Evolutionary conservation across 1,284 basidiomycete species (phyloP).

Genomic region (Trichosporon sp.): DNA sequence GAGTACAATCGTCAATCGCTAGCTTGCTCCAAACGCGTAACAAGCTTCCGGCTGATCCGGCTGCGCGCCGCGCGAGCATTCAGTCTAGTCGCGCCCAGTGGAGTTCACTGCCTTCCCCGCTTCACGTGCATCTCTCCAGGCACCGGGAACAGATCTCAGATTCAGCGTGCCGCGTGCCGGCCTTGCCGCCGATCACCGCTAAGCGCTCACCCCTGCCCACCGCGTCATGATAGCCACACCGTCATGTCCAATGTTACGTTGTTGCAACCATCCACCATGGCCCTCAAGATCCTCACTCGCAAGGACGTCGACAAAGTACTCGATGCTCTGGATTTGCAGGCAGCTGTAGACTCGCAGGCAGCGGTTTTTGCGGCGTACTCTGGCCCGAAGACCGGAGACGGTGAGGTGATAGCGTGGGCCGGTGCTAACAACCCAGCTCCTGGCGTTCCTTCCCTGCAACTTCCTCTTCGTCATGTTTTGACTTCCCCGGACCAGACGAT

Average conservation of each 20-base stretch:
- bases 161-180: neutral
- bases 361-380: constrained; percentile 49
- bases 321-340: constrained; percentile 36
- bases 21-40: constrained; percentile 1
- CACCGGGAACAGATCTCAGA: constrained; percentile 9
- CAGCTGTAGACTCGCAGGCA: constrained; percentile 48
- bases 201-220: constrained; percentile 5
- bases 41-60: constrained; percentile 19
- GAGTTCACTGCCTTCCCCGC: constrained; percentile 2
- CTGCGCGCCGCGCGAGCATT: neutral
- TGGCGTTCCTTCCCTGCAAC: constrained; percentile 42
- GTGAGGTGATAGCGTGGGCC: neutral
- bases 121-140: neutral
- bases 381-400: constrained; percentile 21
- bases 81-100: constrained; percentile 1
- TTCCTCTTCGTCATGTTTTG: constrained; percentile 45
- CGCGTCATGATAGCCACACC: neutral
- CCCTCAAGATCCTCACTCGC: constrained; percentile 43
- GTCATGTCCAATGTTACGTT: neutral
- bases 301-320: constrained; percentile 48
- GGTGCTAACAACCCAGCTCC: constrained; percentile 16
- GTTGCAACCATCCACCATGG: neutral
- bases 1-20: neutral
- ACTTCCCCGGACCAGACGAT: constrained; percentile 39
- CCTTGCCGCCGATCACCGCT: constrained; percentile 6